These are phyloP conservation scores for Aureobasidium subglaciale DNA, from an alignment of 2,329 filamentous ascomycete genomes.

Conservation along the genomic window DNA sequence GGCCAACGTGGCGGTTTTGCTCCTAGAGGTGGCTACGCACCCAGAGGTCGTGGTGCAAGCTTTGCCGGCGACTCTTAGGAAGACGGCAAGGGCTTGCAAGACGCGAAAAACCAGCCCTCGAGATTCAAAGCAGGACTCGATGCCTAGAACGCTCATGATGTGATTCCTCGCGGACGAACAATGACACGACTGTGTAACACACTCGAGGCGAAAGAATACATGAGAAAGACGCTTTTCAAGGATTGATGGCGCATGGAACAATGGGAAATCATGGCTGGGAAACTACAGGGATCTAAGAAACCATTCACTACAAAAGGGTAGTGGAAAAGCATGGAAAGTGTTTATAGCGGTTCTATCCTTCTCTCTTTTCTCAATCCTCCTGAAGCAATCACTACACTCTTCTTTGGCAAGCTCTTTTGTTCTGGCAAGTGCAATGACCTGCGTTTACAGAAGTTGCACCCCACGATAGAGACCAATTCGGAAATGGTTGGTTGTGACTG, in stretches of 20 bases:
- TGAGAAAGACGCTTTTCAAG: no score
- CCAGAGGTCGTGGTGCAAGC: background rate
- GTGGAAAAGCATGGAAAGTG: constrained; percentile 10
- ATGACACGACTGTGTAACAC: background rate
- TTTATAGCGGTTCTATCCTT: constrained; percentile 2
- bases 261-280: background rate
- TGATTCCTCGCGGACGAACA: background rate
- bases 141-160: background rate
- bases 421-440: no score
- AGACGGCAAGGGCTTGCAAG: background rate
- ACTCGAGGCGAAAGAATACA: background rate
- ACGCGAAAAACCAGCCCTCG: background rate
- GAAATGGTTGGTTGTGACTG: no score
- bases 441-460: no score
- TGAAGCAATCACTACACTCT: no score
- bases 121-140: background rate
- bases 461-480: no score
- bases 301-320: background rate
- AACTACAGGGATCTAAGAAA: background rate
- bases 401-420: no score
- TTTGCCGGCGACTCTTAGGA: constrained; percentile 11
- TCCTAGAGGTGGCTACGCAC: background rate
- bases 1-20: constrained; percentile 2
- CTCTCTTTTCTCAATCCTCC: background rate
- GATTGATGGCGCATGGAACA: constrained; percentile 5